phyloP scores from a whole-genome alignment of 345 rosid species.

The Dipteronia sinensis region DNA sequence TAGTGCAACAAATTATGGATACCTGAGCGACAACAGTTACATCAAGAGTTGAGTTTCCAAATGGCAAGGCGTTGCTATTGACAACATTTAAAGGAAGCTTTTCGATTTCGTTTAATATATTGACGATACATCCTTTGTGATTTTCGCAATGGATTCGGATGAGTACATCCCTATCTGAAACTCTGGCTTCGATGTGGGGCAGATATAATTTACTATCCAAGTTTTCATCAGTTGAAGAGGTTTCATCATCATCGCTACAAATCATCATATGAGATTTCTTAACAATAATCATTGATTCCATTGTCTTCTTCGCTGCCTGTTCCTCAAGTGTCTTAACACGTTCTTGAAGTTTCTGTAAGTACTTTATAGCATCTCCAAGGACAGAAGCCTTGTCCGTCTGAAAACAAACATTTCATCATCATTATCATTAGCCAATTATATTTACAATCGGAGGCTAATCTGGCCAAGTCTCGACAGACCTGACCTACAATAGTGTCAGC shows the following conservation, averaged over 20 bases:
- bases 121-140: constrained; percentile 38
- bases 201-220: constrained; percentile 28
- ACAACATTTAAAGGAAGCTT: constrained; percentile 45
- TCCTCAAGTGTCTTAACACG: constrained; percentile 59
- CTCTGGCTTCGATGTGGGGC: constrained; percentile 73
- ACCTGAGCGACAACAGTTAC: constrained; percentile 76
- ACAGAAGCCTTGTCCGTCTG: constrained; percentile 77
- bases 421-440: background rate
- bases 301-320: constrained; percentile 42
- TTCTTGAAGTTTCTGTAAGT: constrained; percentile 67
- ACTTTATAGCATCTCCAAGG: constrained; percentile 65
- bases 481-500: too few relatives aligned
- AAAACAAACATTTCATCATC: background rate
- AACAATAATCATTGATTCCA: constrained; percentile 54
- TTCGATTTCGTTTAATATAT: constrained; percentile 51
- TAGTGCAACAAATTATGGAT: background rate
- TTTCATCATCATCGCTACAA: constrained; percentile 41
- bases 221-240: constrained; percentile 38
- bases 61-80: constrained; percentile 51
- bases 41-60: constrained; percentile 62
- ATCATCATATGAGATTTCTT: constrained; percentile 47
- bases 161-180: constrained; percentile 54
- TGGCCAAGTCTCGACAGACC: too few relatives aligned
- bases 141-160: constrained; percentile 70
- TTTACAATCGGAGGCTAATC: too few relatives aligned